Evolutionary conservation across 192 early-diverging fungal species (phyloP).

Genomic region (Mortierella claussenii): DNA sequence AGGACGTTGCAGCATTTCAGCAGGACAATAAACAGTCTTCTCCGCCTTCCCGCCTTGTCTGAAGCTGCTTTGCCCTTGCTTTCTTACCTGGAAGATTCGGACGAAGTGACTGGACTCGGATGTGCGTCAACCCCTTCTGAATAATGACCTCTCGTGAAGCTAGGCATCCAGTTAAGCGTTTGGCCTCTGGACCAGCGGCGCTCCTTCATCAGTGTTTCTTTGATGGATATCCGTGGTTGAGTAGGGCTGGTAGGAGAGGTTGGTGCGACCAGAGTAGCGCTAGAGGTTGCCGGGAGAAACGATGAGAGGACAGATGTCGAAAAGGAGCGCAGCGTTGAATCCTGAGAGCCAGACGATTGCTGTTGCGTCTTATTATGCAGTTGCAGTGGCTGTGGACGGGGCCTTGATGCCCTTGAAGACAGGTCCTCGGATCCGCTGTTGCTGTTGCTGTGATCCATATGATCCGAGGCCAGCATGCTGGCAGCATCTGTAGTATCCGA

Average conservation of each 20-base stretch:
- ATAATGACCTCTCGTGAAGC: constrained; percentile 9
- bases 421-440: background rate
- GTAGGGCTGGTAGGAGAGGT: background rate
- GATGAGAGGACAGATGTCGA: constrained; percentile 7
- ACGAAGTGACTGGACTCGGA: constrained; percentile 5
- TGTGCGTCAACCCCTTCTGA: constrained; percentile 1
- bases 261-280: background rate
- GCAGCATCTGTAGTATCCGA: background rate
- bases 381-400: background rate
- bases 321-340: constrained; percentile 7
- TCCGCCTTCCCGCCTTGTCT: too few species aligned
- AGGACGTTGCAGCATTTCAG: too few species aligned
- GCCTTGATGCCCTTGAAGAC: background rate
- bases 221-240: constrained; percentile 10
- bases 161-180: constrained; percentile 17
- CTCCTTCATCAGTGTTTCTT: constrained; percentile 10
- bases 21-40: too few species aligned
- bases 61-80: too few species aligned
- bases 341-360: background rate
- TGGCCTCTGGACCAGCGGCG: constrained; percentile 15
- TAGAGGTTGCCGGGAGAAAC: background rate
- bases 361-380: background rate
- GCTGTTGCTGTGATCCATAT: background rate
- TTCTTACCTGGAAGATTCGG: constrained; percentile 1
- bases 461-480: too few species aligned